Base-by-base conservation (phyloP, 1,284 basidiomycete species). In the Pulchroboletus neoregius region DNA sequence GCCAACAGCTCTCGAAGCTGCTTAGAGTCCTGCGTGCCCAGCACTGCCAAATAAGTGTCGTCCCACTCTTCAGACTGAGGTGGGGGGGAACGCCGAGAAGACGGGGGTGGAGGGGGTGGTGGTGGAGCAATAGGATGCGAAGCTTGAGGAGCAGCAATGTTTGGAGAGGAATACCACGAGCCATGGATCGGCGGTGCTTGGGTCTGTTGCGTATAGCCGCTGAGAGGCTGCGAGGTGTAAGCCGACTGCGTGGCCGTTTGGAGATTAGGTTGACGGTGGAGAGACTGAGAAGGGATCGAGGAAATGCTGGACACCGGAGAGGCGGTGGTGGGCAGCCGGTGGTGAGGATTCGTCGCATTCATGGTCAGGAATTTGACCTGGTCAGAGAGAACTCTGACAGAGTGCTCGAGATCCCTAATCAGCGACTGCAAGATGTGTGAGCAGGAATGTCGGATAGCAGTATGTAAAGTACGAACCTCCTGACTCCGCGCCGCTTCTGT, bases 391-490 rank as follows among this genome's bases (percentile, higher is more conserved):
- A 76, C 56, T 39, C 85, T 74, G 45, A 91, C 80, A 13, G 79
- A 80, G 55, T 82, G 83, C 63, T 91, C 87, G 47, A 91, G 74
- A 35, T 90, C 86, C 47, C 85, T 77, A 49, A 91, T 86, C 28
- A 83, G 70, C 32, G 77, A 71, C 87, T 89, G 54, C 20, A 37
- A 18, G 18, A 46, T 28, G 15, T 40, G 43, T 39, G 36, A 62
- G 54, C 30, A 34, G 13, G 8, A 6, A 28, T 18, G 42, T 32
- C 31, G 18, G 34, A 45, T 15, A 26, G n/a, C 46, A 31, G 16
- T 16, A 38, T 30, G 34, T 35, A 28, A 10, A 39, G 15, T 13
- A 68, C 75, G 26, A 52, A 87, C 87, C 76, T 91, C 87, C 60
- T 90, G 87, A 32, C 71, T 78, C 36, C 85, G 78, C 37, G 87